A percentile compares a stretch with the other conserved stretches of the same genome.
Evolutionary conservation across 805 yeast species (phyloP).

Genomic region (Yarrowia divulgata): DNA sequence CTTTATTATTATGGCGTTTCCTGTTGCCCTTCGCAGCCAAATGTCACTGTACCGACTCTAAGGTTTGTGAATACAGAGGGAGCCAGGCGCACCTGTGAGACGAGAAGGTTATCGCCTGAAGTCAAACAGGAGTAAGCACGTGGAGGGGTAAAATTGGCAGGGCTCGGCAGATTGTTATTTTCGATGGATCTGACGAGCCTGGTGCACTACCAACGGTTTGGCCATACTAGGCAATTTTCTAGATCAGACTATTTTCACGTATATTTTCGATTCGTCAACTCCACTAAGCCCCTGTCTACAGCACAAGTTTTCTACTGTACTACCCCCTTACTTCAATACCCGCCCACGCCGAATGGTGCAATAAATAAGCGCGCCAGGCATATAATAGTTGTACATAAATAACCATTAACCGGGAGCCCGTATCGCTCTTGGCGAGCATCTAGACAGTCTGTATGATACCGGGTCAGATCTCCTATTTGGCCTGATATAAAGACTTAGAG

Average conservation of each 20-base stretch:
- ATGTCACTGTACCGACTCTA: slow-evolving; percentile 16
- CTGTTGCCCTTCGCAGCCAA: slow-evolving; percentile 16
- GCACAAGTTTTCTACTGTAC: neutral
- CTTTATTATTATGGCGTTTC: slow-evolving; percentile 23
- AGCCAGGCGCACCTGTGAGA: neutral
- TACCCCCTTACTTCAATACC: neutral
- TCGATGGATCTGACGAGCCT: neutral
- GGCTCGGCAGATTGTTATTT: neutral
- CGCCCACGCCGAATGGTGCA: slow-evolving; percentile 20
- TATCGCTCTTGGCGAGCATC: neutral
- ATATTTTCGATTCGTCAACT: neutral
- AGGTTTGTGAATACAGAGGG: slow-evolving; percentile 1
- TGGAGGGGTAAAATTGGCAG: slow-evolving; percentile 30
- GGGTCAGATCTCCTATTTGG: neutral
- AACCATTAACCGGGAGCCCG: neutral
- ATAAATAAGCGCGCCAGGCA: slow-evolving; percentile 17
- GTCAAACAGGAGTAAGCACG: slow-evolving; percentile 24
- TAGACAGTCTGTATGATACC: neutral
- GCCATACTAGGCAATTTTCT: neutral
- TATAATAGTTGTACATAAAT: slow-evolving; percentile 3
- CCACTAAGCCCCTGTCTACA: no score
- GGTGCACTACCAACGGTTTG: no score
- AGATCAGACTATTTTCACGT: neutral
- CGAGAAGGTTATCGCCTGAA: slow-evolving; percentile 30
- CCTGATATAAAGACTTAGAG: neutral